Evolutionary conservation across 2,329 filamentous ascomycete genomes (phyloP).

Genomic region (Paraconiothyrium sp.): DNA sequence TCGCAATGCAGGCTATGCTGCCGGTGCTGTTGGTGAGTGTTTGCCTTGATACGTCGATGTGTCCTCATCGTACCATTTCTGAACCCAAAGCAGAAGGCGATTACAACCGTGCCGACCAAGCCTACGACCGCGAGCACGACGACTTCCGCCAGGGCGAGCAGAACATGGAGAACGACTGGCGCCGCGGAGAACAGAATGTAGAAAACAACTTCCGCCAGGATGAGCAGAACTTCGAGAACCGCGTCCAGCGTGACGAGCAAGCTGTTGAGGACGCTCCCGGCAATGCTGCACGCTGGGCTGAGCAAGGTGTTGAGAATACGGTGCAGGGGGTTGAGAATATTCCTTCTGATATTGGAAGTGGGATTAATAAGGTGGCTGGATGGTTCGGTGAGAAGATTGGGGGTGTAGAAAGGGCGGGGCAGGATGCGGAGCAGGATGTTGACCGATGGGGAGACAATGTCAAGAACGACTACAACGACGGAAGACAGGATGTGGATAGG

Average conservation of each 20-base stretch:
- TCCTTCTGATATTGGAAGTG: constrained; percentile 4
- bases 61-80: not conserved
- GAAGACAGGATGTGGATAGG: not conserved
- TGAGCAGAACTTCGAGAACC: constrained; percentile 5
- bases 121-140: constrained; percentile 2
- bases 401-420: not conserved
- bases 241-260: constrained; percentile 3
- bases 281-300: constrained; percentile 4
- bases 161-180: not conserved
- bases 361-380: not conserved
- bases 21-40: not conserved
- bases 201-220: constrained; percentile 1
- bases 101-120: not conserved
- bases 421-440: constrained; percentile 6
- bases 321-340: constrained; percentile 2
- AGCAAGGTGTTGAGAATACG: not conserved
- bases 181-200: not conserved
- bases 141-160: not conserved
- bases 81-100: not conserved
- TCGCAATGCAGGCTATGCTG: constrained; percentile 5
- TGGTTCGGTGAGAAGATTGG: constrained; percentile 2
- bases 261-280: not conserved
- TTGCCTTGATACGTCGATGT: not conserved
- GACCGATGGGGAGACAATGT: not conserved
- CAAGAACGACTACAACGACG: constrained; percentile 1